Evolutionary conservation across 1,284 basidiomycete species (phyloP), one percentile per base, ranked within the genome.

Genomic region (Chalciporus piperatoides): DNA sequence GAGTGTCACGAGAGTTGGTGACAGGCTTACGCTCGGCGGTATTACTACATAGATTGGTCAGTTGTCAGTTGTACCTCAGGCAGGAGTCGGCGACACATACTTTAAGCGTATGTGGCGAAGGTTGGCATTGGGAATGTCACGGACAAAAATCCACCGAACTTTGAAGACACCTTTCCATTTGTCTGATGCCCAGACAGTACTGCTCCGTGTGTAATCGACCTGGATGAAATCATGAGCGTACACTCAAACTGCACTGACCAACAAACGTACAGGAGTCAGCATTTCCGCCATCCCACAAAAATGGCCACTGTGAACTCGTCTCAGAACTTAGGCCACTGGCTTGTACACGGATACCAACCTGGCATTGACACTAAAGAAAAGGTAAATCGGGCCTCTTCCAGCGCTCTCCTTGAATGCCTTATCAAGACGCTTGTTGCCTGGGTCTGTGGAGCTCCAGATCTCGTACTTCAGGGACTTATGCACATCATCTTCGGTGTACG

Each of bases 151-250:
- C 94, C 95, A 97, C 52, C 86, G 80, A 46, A 96, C 90, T 71
- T 92, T 92, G 76, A 96, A 95, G 46, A 95, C 91, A 19, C 94
- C 94, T 71, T 97, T 97, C 94, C 94, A 97, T 68, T 97, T 97
- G 71, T 97, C 92, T 33, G 93, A 94, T 0, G 93, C 92, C 94
- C 94, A 97, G 8, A 97, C 94, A 2, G 87, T 96, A 54, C 87
- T 91, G 67, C 86, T 91, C 46, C 85, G 78, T 7, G 87, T 86
- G 65, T 92, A 90, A 62, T 92, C 89, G 23, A 91, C 85, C 78
- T 85, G 37, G 11, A 25, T 19, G 41, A 15, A 21, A 48, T 37
- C 23, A 46, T 54, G 41, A 50, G 43, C 11, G 25, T 28, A 15
- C 19, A 19, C 37, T n/a, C 15, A 15, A 12, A 41, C 6, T 33